phyloP scores from a whole-genome alignment of 495 filamentous ascomycete species.

The Gamarada debralockiae region DNA sequence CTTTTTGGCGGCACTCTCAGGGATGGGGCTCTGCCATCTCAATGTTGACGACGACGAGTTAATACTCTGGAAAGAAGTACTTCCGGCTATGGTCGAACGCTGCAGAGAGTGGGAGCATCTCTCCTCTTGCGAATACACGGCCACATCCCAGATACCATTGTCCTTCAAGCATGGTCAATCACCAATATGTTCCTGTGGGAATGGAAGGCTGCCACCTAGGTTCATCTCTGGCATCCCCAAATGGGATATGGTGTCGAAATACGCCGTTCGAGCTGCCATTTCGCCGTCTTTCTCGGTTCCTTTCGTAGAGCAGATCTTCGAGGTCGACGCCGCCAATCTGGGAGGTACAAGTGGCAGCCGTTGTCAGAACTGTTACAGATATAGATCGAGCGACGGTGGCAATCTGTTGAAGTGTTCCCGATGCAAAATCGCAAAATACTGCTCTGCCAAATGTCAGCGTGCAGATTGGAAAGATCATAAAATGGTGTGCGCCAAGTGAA shows the following conservation, averaged over 20 bases:
- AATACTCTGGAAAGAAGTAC: slow-evolving; percentile 42
- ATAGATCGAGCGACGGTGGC: neutral
- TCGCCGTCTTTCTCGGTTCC: slow-evolving; percentile 30
- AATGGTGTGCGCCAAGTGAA: neutral
- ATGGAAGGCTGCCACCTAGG: slow-evolving; percentile 28
- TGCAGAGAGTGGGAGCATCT: slow-evolving; percentile 50
- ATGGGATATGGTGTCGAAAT: slow-evolving; percentile 25
- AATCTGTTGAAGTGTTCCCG: neutral
- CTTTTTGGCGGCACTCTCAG: slow-evolving; percentile 27
- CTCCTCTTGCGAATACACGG: slow-evolving; percentile 45
- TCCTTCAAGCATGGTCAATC: slow-evolving; percentile 22
- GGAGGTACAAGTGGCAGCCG: too few species aligned
- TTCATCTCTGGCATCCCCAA: slow-evolving; percentile 23
- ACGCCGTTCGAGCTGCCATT: slow-evolving; percentile 31
- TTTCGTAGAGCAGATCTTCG: slow-evolving; percentile 22
- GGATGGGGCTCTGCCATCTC: slow-evolving; percentile 27
- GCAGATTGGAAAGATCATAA: neutral
- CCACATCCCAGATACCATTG: slow-evolving; percentile 23
- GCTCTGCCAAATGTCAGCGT: neutral
- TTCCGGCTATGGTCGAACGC: slow-evolving; percentile 48
- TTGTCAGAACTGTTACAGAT: too few species aligned
- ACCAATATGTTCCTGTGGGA: slow-evolving; percentile 35
- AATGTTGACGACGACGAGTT: slow-evolving; percentile 39
- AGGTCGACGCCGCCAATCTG: neutral
- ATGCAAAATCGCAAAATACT: neutral